These are phyloP conservation scores for Mycena leptocephala DNA, from an alignment of 768 basidiomycete species.

Conservation along the genomic window DNA sequence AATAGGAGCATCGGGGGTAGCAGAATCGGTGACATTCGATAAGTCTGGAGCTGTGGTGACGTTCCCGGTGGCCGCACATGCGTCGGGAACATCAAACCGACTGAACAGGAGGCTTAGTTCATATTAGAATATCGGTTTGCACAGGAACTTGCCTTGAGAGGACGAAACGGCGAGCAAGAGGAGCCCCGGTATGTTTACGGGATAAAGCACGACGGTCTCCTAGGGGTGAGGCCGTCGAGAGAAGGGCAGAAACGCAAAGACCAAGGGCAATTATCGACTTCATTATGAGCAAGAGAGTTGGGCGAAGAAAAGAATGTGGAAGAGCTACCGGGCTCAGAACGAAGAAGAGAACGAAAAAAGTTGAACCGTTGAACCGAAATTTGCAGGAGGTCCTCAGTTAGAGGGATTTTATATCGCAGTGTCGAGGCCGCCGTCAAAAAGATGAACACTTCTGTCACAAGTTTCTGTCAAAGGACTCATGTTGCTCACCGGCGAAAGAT, in stretches of 20 bases:
- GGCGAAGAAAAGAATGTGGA: slow-evolving; percentile 42
- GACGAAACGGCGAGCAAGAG: slow-evolving; percentile 49
- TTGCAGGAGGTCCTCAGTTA: not conserved
- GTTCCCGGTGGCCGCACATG: slow-evolving; percentile 45
- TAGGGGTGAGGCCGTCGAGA: slow-evolving; percentile 50
- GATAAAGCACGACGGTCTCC: slow-evolving; percentile 55
- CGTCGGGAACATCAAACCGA: slow-evolving; percentile 50
- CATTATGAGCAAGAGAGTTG: slow-evolving; percentile 40
- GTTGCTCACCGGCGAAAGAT: not conserved
- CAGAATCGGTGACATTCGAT: slow-evolving; percentile 32
- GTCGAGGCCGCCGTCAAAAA: not conserved
- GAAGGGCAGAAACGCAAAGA: slow-evolving; percentile 45
- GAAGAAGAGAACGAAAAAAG: slow-evolving; percentile 40
- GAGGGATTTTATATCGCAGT: slow-evolving; percentile 24
- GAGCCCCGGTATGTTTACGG: slow-evolving; percentile 48
- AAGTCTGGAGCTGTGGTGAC: not conserved
- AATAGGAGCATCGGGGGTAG: slow-evolving; percentile 31
- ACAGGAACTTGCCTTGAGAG: slow-evolving; percentile 47
- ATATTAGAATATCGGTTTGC: not conserved
- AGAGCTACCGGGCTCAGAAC: slow-evolving; percentile 54
- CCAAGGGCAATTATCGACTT: slow-evolving; percentile 45
- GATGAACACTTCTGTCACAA: slow-evolving; percentile 10
- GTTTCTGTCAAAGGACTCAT: slow-evolving; percentile 18
- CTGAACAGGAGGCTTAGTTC: slow-evolving; percentile 31
- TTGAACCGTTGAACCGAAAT: slow-evolving; percentile 10